Conservation (phyloP, 2,329 filamentous ascomycete species). For the Venturia pyrina region DNA sequence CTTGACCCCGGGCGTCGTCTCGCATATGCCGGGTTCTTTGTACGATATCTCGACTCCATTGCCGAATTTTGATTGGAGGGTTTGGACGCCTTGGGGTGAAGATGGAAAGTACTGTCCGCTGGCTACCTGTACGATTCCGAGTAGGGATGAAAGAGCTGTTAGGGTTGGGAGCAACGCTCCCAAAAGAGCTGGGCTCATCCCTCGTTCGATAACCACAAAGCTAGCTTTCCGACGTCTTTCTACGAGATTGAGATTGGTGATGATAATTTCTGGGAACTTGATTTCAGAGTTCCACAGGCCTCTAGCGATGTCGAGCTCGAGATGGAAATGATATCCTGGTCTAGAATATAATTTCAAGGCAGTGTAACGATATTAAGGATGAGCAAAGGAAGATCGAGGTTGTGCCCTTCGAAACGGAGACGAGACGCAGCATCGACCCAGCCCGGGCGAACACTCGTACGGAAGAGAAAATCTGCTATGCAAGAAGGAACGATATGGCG, state of each 20-base stretch:
- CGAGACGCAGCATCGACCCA: neutral
- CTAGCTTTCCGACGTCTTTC: too few relatives aligned
- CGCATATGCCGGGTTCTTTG: constrained; percentile 36
- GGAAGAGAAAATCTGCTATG: neutral
- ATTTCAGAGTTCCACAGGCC: too few relatives aligned
- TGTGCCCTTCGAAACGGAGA: neutral
- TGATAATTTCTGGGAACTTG: too few relatives aligned
- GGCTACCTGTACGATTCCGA: neutral
- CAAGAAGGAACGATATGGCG: neutral
- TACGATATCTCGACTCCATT: constrained; percentile 19
- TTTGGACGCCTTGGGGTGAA: constrained; percentile 2
- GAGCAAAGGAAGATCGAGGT: neutral
- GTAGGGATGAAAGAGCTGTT: neutral
- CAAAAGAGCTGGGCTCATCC: neutral
- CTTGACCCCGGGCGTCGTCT: constrained; percentile 45
- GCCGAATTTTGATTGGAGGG: constrained; percentile 2
- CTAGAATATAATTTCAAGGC: too few relatives aligned
- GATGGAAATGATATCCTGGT: too few relatives aligned
- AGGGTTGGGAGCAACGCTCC: neutral
- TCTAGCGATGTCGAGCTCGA: too few relatives aligned
- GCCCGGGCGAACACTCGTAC: neutral
- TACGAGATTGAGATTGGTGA: too few relatives aligned
- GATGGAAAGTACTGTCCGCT: constrained; percentile 9
- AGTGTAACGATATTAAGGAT: too few relatives aligned
- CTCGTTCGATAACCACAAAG: neutral